Conservation (phyloP, 441 rosid genomes). For the Melastoma candidum region DNA sequence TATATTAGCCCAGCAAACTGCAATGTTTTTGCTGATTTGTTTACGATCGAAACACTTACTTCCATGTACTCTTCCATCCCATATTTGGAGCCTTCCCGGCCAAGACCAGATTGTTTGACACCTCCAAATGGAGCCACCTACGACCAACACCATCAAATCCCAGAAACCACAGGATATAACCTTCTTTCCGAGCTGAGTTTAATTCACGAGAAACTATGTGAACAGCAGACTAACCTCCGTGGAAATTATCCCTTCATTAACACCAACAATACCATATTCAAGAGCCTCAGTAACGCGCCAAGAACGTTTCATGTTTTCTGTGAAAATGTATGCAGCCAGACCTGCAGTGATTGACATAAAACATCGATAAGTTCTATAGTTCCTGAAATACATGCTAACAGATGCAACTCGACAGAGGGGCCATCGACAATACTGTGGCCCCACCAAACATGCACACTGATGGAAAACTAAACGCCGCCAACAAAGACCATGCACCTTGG, state of each 20-base stretch:
- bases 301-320: slow-evolving; percentile 69
- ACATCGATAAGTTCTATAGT: no score
- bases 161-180: slow-evolving; percentile 12
- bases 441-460: no score
- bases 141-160: slow-evolving; percentile 6
- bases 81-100: slow-evolving; percentile 95
- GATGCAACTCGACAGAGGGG: no score
- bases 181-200: not conserved
- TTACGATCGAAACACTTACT: slow-evolving; percentile 27
- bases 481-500: no score
- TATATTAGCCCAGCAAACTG: no score
- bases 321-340: slow-evolving; percentile 93
- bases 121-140: slow-evolving; percentile 99
- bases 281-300: slow-evolving; percentile 97
- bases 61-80: slow-evolving; percentile 93
- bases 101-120: slow-evolving; percentile 91
- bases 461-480: no score
- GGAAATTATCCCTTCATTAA: slow-evolving; percentile 88
- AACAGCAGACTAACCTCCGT: slow-evolving; percentile 49
- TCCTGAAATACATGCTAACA: no score
- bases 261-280: slow-evolving; percentile 83
- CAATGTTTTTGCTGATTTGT: no score
- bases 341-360: slow-evolving; percentile 31
- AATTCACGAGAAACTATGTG: slow-evolving; percentile 1
- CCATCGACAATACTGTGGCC: no score